Evolutionary conservation across 352 stramenopile species (phyloP).

Genomic region (Pythium apleroticum): DNA sequence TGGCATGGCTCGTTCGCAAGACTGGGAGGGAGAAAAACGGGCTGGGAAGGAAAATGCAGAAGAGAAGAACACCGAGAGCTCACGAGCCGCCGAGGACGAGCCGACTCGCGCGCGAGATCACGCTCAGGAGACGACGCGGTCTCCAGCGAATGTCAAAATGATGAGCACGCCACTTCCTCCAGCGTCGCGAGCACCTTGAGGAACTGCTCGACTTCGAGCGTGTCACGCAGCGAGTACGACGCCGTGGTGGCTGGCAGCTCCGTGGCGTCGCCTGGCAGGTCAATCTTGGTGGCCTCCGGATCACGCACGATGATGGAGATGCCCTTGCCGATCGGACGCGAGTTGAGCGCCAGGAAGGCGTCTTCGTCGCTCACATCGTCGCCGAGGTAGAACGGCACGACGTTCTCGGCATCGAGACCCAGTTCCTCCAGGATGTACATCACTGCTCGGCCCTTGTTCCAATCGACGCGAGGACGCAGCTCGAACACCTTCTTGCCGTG

Average conservation of each 20-base stretch:
- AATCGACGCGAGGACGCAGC: constrained; percentile 71
- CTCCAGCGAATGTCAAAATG: constrained; percentile 33
- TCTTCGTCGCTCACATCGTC: constrained; percentile 84
- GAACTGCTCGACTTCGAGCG: constrained; percentile 57
- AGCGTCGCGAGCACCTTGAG: constrained; percentile 48
- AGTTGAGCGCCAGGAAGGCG: constrained; percentile 57
- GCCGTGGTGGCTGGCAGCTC: constrained; percentile 52
- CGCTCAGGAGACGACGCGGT: constrained; percentile 19
- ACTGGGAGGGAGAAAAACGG: background rate
- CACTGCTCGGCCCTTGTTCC: constrained; percentile 80
- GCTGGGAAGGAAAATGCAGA: constrained; percentile 2
- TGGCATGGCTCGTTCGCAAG: constrained; percentile 1
- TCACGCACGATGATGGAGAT: constrained; percentile 69
- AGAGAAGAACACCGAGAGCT: constrained; percentile 10
- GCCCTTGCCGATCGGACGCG: constrained; percentile 39
- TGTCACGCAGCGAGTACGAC: constrained; percentile 59
- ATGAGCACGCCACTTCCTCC: constrained; percentile 30
- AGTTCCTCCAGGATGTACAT: constrained; percentile 72
- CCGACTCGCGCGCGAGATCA: constrained; percentile 11
- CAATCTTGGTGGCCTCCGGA: constrained; percentile 42
- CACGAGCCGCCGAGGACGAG: constrained; percentile 11
- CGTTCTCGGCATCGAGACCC: constrained; percentile 55
- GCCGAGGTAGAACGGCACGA: constrained; percentile 82
- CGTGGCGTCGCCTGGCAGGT: constrained; percentile 46
- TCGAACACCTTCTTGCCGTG: constrained; percentile 83